Conservation (phyloP, 306 rosid genomes). For the Sesbania bispinosa region DNA sequence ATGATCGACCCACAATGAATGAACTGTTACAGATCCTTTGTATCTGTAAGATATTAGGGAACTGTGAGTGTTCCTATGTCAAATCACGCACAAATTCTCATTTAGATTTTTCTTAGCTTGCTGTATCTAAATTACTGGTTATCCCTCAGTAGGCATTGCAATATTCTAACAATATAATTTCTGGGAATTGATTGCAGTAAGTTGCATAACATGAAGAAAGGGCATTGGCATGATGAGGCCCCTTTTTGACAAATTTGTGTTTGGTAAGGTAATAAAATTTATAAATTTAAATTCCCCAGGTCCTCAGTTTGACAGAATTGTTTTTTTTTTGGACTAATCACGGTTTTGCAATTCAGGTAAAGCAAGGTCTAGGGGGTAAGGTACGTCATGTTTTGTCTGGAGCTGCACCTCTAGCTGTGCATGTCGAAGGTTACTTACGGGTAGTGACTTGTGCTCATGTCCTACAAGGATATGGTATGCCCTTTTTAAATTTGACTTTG, state of each 20-base stretch:
- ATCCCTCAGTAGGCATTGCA: not conserved
- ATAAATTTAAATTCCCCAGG: constrained; percentile 6
- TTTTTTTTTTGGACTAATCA: constrained; percentile 30
- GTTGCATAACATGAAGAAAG: constrained; percentile 56
- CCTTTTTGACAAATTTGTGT: too few relatives aligned
- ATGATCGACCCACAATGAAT: too few relatives aligned
- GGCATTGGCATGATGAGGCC: too few relatives aligned
- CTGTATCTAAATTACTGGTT: not conserved
- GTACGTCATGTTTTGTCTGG: constrained; percentile 90
- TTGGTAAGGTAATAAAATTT: too few relatives aligned
- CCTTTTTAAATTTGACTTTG: constrained; percentile 13
- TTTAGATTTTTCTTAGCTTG: not conserved
- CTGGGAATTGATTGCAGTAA: constrained; percentile 54
- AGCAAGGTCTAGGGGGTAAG: constrained; percentile 83
- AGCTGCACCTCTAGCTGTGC: constrained; percentile 85
- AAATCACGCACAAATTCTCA: not conserved
- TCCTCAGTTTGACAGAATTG: not conserved
- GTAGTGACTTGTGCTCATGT: constrained; percentile 91
- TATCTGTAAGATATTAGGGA: too few relatives aligned
- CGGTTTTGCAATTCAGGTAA: constrained; percentile 59
- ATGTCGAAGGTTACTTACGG: constrained; percentile 75
- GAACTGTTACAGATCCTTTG: too few relatives aligned
- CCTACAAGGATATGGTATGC: constrained; percentile 95
- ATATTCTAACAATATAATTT: constrained; percentile 15
- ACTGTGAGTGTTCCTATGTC: too few relatives aligned